Percentiles rank a stretch among this genome's conserved stretches.
Evolutionary conservation across 345 rosid species (phyloP).

Genomic region (Carallia brachiata): DNA sequence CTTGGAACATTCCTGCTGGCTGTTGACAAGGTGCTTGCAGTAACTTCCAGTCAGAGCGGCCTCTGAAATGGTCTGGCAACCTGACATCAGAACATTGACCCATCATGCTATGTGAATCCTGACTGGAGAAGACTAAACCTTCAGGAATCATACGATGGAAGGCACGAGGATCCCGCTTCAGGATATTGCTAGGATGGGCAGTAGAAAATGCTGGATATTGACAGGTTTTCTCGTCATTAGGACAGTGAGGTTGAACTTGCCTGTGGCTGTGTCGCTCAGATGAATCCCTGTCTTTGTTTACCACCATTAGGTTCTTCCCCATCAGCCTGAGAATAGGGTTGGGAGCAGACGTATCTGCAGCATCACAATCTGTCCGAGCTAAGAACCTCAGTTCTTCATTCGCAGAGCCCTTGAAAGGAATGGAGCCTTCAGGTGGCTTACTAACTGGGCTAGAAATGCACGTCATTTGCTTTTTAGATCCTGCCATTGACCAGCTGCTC

Average conservation of each 20-base stretch:
- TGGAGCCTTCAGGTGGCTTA: constrained; percentile 25
- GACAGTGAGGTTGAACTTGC: constrained; percentile 32
- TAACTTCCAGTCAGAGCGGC: constrained; percentile 15
- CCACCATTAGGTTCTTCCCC: constrained; percentile 96
- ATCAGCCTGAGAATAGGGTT: constrained; percentile 84
- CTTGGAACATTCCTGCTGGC: constrained; percentile 28
- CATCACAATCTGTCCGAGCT: constrained; percentile 36
- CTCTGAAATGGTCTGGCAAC: constrained; percentile 23
- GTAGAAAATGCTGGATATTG: constrained; percentile 36
- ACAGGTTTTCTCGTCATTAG: constrained; percentile 26
- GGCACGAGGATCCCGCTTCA: constrained; percentile 23
- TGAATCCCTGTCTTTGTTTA: constrained; percentile 70
- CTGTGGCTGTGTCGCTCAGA: constrained; percentile 32
- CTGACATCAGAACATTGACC: constrained; percentile 35
- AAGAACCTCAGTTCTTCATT: constrained; percentile 30
- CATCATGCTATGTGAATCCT: constrained; percentile 21
- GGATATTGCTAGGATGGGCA: constrained; percentile 24
- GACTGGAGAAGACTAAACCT: constrained; percentile 30
- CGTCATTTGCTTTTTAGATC: constrained; percentile 34
- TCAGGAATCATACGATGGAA: constrained; percentile 26
- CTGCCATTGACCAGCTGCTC: constrained; percentile 33
- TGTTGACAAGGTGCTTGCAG: constrained; percentile 20
- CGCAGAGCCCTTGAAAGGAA: constrained; percentile 37
- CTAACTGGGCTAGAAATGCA: constrained; percentile 12
- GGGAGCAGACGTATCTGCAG: constrained; percentile 68